Conservation (phyloP, 2,329 filamentous ascomycete genomes). For the Penicillium sp. region DNA sequence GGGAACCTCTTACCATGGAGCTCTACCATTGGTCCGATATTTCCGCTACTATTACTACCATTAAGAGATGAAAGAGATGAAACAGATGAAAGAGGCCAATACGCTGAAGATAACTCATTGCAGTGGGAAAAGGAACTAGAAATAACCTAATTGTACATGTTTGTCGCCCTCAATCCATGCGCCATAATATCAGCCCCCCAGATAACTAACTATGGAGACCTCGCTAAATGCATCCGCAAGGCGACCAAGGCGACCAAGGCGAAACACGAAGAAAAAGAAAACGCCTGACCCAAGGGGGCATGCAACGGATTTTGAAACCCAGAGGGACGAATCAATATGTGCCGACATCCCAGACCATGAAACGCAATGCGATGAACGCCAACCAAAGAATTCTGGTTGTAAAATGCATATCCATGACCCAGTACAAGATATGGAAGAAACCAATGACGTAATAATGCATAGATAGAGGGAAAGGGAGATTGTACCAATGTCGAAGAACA, state of each 20-base stretch:
- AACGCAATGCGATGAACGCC: slow-evolving; percentile 5
- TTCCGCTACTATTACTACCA: background rate
- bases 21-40: background rate
- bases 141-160: slow-evolving; percentile 6
- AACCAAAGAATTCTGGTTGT: slow-evolving; percentile 6
- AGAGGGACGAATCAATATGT: background rate
- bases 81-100: background rate
- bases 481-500: background rate
- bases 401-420: slow-evolving; percentile 6
- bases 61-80: background rate
- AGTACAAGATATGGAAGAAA: slow-evolving; percentile 2
- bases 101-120: background rate
- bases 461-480: background rate
- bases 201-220: background rate
- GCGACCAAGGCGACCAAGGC: background rate
- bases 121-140: background rate
- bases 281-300: background rate
- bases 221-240: slow-evolving; percentile 4
- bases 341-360: slow-evolving; percentile 1
- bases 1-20: background rate
- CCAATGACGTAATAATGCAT: slow-evolving; percentile 5
- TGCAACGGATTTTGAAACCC: slow-evolving; percentile 1
- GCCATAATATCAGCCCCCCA: background rate
- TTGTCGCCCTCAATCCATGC: background rate
- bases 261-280: background rate